Conservation (phyloP, 2,329 filamentous ascomycete species). For the Fonsecaea monophora region DNA sequence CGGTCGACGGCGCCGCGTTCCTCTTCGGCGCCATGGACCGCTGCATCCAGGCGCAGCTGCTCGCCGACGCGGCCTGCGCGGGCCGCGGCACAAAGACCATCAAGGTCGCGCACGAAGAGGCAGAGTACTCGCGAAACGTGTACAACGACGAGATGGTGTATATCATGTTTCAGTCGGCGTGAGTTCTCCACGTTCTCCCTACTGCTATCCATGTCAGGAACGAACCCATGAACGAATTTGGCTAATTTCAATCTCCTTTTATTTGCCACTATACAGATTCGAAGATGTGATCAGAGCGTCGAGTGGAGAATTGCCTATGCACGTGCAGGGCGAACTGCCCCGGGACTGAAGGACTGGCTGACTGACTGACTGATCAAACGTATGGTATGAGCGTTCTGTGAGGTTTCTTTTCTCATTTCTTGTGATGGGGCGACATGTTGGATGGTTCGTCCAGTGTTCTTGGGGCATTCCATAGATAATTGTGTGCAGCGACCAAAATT, state of each 20-base stretch:
- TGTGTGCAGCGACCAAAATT: too few species aligned
- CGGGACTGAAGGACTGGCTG: constrained; percentile 14
- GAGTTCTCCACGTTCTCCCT: constrained; percentile 3
- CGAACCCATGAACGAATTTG: neutral
- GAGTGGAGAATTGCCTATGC: constrained; percentile 33
- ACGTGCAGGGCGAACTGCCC: constrained; percentile 36
- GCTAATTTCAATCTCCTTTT: neutral
- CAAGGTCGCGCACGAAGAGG: constrained; percentile 35
- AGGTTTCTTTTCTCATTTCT: too few species aligned
- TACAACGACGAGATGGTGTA: constrained; percentile 40
- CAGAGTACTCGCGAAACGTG: constrained; percentile 35
- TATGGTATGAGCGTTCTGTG: too few species aligned
- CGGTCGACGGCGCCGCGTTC: constrained; percentile 60
- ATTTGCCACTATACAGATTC: constrained; percentile 19
- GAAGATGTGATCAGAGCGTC: constrained; percentile 37
- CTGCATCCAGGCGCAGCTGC: constrained; percentile 50
- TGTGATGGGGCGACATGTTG: too few species aligned
- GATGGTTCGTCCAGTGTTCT: too few species aligned
- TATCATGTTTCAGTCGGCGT: constrained; percentile 39
- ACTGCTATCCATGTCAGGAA: neutral
- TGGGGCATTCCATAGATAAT: too few species aligned
- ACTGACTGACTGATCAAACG: neutral
- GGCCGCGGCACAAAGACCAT: constrained; percentile 38
- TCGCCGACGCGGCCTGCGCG: constrained; percentile 51
- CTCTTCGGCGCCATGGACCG: constrained; percentile 60